Evolutionary conservation across 306 rosid genomes (phyloP).

Genomic region (Boehmeria nivea): DNA sequence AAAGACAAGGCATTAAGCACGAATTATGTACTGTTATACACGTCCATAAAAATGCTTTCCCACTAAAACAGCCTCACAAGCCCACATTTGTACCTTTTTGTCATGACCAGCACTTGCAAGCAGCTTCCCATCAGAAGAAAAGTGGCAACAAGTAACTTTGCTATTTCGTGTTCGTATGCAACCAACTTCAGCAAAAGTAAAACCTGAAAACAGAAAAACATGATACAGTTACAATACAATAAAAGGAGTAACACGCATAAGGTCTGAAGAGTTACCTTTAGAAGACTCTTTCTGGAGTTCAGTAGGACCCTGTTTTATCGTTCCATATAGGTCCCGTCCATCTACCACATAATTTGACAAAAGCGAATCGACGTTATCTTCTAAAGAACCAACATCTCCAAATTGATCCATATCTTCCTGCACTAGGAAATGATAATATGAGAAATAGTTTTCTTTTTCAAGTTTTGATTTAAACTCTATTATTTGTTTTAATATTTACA

Average conservation of each 20-base stretch:
- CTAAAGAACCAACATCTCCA: slow-evolving; percentile 87
- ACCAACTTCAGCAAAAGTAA: slow-evolving; percentile 71
- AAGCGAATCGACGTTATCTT: slow-evolving; percentile 86
- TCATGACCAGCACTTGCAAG: slow-evolving; percentile 98
- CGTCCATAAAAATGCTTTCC: too few species aligned
- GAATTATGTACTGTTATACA: too few species aligned
- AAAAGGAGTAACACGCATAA: background rate
- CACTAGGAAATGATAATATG: slow-evolving; percentile 17
- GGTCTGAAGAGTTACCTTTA: slow-evolving; percentile 47
- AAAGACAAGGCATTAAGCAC: too few species aligned
- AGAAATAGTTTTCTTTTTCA: slow-evolving; percentile 18
- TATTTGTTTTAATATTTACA: too few species aligned
- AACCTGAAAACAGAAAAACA: slow-evolving; percentile 41
- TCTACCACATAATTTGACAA: slow-evolving; percentile 68
- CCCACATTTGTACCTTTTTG: slow-evolving; percentile 68
- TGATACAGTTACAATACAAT: slow-evolving; percentile 14
- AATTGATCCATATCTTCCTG: slow-evolving; percentile 90
- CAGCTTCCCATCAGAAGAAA: slow-evolving; percentile 91
- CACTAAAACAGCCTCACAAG: too few species aligned
- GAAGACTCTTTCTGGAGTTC: slow-evolving; percentile 70
- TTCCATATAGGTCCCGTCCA: too few species aligned
- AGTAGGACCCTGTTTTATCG: slow-evolving; percentile 38
- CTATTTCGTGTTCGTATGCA: slow-evolving; percentile 78
- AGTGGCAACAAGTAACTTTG: slow-evolving; percentile 91
- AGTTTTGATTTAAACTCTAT: too few species aligned